Percentiles rank a stretch among this genome's conserved stretches.
Evolutionary conservation across 2,329 filamentous ascomycete species (phyloP).

Genomic region (Paramyrothecium sp.): DNA sequence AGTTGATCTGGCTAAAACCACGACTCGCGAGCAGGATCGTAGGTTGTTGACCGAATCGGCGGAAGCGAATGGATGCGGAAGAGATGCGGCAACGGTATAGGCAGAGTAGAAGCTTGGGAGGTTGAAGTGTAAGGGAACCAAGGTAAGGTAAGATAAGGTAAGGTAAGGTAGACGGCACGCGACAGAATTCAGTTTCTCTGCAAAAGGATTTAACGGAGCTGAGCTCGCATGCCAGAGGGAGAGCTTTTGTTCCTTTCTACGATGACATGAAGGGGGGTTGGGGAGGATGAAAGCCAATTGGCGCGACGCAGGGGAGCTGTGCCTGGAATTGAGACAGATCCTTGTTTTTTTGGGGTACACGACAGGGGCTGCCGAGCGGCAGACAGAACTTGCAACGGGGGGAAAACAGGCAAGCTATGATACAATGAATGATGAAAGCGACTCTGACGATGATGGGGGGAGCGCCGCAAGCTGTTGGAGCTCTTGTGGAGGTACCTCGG

Average conservation of each 20-base stretch:
- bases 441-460: not conserved
- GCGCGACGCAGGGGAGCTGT: not conserved
- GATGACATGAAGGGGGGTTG: not conserved
- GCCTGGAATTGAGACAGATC: not conserved
- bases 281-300: not conserved
- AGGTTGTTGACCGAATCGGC: no score
- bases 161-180: not conserved
- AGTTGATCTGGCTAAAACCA: not conserved
- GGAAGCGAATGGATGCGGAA: no score
- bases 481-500: no score
- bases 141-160: not conserved
- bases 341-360: not conserved
- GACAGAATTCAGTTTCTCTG: not conserved
- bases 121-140: not conserved
- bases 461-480: no score
- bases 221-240: not conserved
- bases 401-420: not conserved
- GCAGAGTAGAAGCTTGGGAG: not conserved
- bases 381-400: no score
- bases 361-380: not conserved
- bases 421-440: not conserved
- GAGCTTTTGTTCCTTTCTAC: not conserved
- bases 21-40: not conserved
- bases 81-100: not conserved
- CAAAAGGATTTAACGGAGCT: not conserved